Percentiles rank a stretch among this genome's conserved stretches.
These are phyloP conservation scores for Monascus ruber DNA, from an alignment of 2,329 filamentous ascomycete genomes.

Conservation along the genomic window DNA sequence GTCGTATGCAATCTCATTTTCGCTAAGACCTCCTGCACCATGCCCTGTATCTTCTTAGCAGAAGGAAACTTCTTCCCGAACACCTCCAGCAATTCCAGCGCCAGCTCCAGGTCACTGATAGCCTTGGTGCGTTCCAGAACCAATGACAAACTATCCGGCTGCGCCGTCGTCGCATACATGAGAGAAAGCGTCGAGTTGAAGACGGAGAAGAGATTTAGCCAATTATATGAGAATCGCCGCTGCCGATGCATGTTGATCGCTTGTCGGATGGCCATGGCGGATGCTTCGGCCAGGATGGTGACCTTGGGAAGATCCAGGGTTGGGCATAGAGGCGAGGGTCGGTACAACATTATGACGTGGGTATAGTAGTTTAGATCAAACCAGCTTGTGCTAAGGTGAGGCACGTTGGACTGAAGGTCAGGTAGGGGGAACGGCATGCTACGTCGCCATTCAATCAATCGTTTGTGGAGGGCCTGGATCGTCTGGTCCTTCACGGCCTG, in stretches of 20 bases:
- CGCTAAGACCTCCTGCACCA: constrained; percentile 6
- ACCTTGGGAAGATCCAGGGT: constrained; percentile 24
- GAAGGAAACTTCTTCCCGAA: constrained; percentile 14
- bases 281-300: constrained; percentile 28
- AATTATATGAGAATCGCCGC: constrained; percentile 32
- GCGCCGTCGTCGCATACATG: constrained; percentile 33
- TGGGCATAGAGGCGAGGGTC: constrained; percentile 34
- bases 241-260: constrained; percentile 30
- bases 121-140: constrained; percentile 8
- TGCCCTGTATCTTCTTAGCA: constrained; percentile 10
- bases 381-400: constrained; percentile 35
- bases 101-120: constrained; percentile 11
- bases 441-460: constrained; percentile 35
- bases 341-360: constrained; percentile 35
- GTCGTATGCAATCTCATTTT: neutral
- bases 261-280: constrained; percentile 34
- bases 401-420: constrained; percentile 27
- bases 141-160: constrained; percentile 17
- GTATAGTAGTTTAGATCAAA: constrained; percentile 41
- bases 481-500: constrained; percentile 20
- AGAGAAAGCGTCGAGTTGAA: constrained; percentile 35
- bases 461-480: constrained; percentile 25
- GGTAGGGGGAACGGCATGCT: constrained; percentile 36
- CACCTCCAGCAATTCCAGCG: constrained; percentile 9
- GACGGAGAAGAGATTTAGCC: constrained; percentile 30